A percentile compares a stretch with the other conserved stretches of the same genome.
Evolutionary conservation across 495 filamentous ascomycete genomes (phyloP).

Genomic region (Tuber borchii): DNA sequence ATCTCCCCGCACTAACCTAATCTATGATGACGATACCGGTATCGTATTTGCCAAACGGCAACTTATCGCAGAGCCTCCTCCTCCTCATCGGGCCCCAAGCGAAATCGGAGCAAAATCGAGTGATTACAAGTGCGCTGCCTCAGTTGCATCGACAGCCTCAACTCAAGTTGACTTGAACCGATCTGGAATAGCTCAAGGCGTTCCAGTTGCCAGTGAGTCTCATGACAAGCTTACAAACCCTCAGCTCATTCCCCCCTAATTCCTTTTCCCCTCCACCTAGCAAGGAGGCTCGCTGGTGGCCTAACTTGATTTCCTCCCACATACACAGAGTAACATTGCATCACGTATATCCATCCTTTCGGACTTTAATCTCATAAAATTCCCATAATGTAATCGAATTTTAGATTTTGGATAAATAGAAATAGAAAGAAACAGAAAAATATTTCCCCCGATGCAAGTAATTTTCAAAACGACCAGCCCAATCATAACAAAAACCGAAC

Average conservation of each 20-base stretch:
- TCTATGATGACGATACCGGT: background rate
- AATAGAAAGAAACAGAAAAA: background rate
- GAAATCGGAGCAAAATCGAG: background rate
- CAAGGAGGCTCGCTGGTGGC: background rate
- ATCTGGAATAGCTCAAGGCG: background rate
- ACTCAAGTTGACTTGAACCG: background rate
- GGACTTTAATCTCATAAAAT: background rate
- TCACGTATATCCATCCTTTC: background rate
- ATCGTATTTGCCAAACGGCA: background rate
- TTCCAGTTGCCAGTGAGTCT: background rate
- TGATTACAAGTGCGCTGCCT: background rate
- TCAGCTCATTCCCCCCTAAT: background rate
- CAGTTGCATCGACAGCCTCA: background rate
- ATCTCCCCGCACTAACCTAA: background rate
- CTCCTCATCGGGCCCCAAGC: background rate
- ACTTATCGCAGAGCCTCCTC: background rate
- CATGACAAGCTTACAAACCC: background rate
- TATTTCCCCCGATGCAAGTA: background rate
- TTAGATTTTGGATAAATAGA: background rate
- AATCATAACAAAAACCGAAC: background rate
- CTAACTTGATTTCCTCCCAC: background rate
- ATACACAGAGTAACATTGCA: slow-evolving; percentile 4
- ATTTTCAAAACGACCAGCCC: slow-evolving; percentile 3
- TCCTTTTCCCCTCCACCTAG: background rate
- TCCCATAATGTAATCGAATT: background rate